Evolutionary conservation across 2,329 filamentous ascomycete genomes (phyloP).

Genomic region (Tolypocladium cylindrosporum): DNA sequence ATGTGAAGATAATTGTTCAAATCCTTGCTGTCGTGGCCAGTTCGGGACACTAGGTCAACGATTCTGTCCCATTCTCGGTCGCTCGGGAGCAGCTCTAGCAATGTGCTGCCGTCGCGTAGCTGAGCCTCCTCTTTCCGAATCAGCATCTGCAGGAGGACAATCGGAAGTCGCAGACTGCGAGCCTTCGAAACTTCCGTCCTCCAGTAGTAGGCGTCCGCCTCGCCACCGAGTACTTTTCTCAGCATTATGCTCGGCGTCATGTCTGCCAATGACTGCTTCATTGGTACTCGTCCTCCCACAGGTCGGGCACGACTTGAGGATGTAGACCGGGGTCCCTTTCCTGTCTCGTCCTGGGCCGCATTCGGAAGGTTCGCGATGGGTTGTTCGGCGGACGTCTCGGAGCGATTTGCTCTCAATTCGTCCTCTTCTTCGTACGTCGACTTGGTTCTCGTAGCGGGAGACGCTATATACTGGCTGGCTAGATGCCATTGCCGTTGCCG

Average conservation of each 20-base stretch:
- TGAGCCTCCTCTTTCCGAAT: conserved; percentile 13
- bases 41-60: conserved; percentile 8
- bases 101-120: conserved; percentile 5
- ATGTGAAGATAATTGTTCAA: conserved; percentile 18
- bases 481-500: background rate
- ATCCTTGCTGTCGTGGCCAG: conserved; percentile 10
- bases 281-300: background rate
- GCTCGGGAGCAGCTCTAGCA: conserved; percentile 15
- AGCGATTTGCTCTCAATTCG: background rate
- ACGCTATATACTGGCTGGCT: background rate
- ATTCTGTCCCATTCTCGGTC: conserved; percentile 12
- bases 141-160: conserved; percentile 21
- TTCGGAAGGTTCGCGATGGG: background rate
- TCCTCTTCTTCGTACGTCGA: background rate
- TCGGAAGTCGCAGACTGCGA: conserved; percentile 16
- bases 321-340: background rate
- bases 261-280: conserved; percentile 12
- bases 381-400: no score
- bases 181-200: conserved; percentile 11
- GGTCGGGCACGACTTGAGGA: background rate
- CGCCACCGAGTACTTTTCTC: conserved; percentile 9
- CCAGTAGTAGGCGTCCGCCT: conserved; percentile 5
- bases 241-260: conserved; percentile 15
- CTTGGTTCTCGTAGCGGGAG: background rate
- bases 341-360: background rate